Conservation (phyloP, 371 early-diverging fungal species). For the Saksenaea oblongispora region DNA sequence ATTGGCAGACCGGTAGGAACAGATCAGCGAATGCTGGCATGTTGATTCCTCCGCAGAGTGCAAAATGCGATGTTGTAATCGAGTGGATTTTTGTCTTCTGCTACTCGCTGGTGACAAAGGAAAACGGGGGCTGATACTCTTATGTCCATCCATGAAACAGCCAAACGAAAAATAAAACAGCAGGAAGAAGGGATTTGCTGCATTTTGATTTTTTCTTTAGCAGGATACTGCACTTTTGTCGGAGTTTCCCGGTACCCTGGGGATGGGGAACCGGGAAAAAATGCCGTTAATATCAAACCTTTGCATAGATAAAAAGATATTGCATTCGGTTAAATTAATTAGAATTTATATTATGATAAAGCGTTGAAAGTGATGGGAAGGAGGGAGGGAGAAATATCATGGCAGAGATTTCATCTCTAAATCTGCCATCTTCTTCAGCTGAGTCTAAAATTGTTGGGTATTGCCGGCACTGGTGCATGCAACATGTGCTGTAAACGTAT, state of each 20-base stretch:
- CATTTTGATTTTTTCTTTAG: neutral
- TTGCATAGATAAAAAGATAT: too few species aligned
- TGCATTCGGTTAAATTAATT: neutral
- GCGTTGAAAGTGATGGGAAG: too few species aligned
- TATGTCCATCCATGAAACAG: neutral
- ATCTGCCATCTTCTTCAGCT: too few species aligned
- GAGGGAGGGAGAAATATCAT: too few species aligned
- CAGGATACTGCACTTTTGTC: neutral
- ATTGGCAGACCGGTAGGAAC: neutral
- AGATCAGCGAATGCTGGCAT: conserved; percentile 1
- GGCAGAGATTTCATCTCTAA: too few species aligned
- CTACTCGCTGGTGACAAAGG: neutral
- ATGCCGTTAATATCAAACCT: too few species aligned
- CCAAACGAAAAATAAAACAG: neutral
- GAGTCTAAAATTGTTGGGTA: too few species aligned
- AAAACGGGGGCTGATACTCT: neutral
- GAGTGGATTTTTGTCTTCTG: neutral
- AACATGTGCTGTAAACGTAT: too few species aligned
- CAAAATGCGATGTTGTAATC: neutral
- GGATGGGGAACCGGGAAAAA: neutral
- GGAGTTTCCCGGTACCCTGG: neutral
- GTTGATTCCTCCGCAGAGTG: neutral
- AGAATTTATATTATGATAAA: neutral
- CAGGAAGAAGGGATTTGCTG: neutral
- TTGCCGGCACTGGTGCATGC: too few species aligned